phyloP scores from a whole-genome alignment of 805 yeast genomes.

The Scheffersomyces coipomensis region DNA sequence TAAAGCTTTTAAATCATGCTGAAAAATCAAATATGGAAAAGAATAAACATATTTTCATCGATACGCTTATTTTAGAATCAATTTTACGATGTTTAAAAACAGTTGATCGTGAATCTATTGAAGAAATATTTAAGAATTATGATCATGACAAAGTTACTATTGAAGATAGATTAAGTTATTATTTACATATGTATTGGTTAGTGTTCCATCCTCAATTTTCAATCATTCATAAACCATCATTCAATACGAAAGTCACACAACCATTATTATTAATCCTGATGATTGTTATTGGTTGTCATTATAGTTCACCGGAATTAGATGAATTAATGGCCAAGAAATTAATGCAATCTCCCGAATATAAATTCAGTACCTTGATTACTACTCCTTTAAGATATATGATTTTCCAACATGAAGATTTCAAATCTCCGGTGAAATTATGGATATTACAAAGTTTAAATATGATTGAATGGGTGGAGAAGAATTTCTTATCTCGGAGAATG shows the following conservation, averaged over 20 bases:
- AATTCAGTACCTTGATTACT: constrained; percentile 47
- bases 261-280: constrained; percentile 53
- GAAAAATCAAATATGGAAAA: constrained; percentile 18
- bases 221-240: constrained; percentile 58
- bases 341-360: constrained; percentile 30
- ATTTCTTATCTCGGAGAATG: constrained; percentile 60
- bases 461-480: constrained; percentile 78
- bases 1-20: constrained; percentile 17
- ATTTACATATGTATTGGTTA: constrained; percentile 50
- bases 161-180: constrained; percentile 35
- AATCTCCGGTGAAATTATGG: constrained; percentile 76
- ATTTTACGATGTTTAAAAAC: constrained; percentile 28
- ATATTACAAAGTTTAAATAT: constrained; percentile 70
- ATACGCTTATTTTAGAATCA: constrained; percentile 33
- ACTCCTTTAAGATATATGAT: constrained; percentile 66
- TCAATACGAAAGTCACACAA: constrained; percentile 45
- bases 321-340: constrained; percentile 7
- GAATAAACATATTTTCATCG: constrained; percentile 38
- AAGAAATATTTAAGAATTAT: constrained; percentile 23
- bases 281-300: constrained; percentile 56
- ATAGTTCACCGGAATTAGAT: constrained; percentile 15
- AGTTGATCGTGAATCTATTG: constrained; percentile 21
- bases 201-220: constrained; percentile 60
- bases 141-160: constrained; percentile 18
- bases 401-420: constrained; percentile 69